Evolutionary conservation across 305 asterid genomes (phyloP).

Genomic region (Solanum hybrid): DNA sequence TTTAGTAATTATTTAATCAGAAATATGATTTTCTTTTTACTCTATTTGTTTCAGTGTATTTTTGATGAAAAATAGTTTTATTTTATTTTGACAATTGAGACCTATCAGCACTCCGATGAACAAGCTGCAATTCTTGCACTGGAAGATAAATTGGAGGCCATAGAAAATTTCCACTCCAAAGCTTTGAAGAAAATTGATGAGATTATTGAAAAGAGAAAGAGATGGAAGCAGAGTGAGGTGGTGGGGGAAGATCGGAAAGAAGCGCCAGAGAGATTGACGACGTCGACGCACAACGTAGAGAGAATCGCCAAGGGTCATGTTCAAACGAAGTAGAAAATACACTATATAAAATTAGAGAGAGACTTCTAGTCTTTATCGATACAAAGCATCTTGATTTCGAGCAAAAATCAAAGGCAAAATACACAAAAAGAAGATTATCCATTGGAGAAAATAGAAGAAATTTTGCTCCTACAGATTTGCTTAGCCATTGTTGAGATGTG

Average conservation of each 20-base stretch:
- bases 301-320: background rate
- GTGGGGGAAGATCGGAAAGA: no score
- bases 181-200: background rate
- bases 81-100: no score
- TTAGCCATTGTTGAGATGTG: background rate
- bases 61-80: no score
- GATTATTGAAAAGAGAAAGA: no score
- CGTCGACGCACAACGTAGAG: rapidly evolving
- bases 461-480: background rate
- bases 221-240: background rate
- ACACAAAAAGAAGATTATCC: background rate
- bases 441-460: background rate
- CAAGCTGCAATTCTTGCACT: background rate
- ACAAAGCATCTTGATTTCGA: background rate
- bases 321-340: background rate
- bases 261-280: background rate
- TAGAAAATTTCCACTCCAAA: background rate
- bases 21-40: background rate
- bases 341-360: background rate
- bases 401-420: background rate
- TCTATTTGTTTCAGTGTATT: no score
- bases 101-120: background rate
- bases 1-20: no score
- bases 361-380: background rate
- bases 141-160: background rate